A percentile compares a stretch with the other conserved stretches of the same genome.
phyloP scores from a whole-genome alignment of 2,329 filamentous ascomycete genomes.

The Alternaria sp. region DNA sequence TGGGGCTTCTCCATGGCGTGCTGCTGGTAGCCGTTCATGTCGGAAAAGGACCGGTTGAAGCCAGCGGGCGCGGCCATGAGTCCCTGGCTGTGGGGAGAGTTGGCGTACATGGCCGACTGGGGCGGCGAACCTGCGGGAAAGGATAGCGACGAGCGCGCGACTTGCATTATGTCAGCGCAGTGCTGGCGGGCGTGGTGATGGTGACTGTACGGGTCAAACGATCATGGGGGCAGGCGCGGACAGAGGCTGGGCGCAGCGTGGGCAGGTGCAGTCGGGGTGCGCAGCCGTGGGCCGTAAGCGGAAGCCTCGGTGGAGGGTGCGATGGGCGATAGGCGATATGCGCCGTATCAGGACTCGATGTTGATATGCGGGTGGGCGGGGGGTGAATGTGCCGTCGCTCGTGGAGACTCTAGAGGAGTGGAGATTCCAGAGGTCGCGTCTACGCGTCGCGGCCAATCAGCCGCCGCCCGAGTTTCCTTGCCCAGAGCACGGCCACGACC shows the following conservation, averaged over 20 bases:
- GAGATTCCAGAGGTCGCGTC: constrained; percentile 24
- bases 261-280: constrained; percentile 1
- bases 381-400: constrained; percentile 24
- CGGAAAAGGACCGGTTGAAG: constrained; percentile 49
- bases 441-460: constrained; percentile 34
- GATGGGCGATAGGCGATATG: constrained; percentile 2
- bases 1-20: constrained; percentile 55
- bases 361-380: constrained; percentile 15
- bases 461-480: constrained; percentile 1
- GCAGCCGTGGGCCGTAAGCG: neutral
- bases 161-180: constrained; percentile 41
- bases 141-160: constrained; percentile 39
- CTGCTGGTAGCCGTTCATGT: constrained; percentile 43
- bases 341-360: neutral
- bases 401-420: constrained; percentile 17
- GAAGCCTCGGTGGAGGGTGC: neutral
- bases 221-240: constrained; percentile 21
- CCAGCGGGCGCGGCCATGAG: constrained; percentile 44
- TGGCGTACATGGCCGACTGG: constrained; percentile 43
- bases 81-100: constrained; percentile 35
- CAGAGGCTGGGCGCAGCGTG: neutral
- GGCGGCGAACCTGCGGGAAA: constrained; percentile 37
- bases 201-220: constrained; percentile 19
- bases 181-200: constrained; percentile 15
- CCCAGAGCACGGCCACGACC: neutral